Percentiles rank a stretch among this genome's conserved stretches.
Conservation (phyloP, 2,329 filamentous ascomycete species). For the Epichloe sylvatica region DNA sequence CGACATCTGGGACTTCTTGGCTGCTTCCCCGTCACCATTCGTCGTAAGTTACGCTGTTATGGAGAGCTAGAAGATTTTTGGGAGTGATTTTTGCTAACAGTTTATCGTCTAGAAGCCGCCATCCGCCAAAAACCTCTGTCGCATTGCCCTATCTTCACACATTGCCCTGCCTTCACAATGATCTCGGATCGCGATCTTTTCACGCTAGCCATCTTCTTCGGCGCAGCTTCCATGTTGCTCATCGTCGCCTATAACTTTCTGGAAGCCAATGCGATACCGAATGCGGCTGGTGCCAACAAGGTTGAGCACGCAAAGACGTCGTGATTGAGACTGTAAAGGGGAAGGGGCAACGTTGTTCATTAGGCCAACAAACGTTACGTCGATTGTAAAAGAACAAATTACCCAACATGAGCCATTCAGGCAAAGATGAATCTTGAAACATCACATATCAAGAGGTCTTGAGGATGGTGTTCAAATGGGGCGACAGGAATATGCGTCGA, state of each 20-base stretch:
- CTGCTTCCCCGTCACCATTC: neutral
- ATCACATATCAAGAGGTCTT: neutral
- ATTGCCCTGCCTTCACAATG: slow-evolving; percentile 44
- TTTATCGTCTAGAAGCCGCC: neutral
- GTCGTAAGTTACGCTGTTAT: neutral
- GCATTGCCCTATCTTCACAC: slow-evolving; percentile 22
- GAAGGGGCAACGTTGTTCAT: neutral
- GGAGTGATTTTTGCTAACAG: neutral
- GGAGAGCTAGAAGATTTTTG: too few relatives aligned
- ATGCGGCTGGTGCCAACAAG: slow-evolving; percentile 4
- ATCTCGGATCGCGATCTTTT: slow-evolving; percentile 91
- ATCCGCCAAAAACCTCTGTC: neutral
- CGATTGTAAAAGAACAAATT: neutral
- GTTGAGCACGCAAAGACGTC: slow-evolving; percentile 1
- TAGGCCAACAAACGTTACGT: neutral
- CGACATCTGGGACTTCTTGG: neutral
- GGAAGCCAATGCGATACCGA: slow-evolving; percentile 59
- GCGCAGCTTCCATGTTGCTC: slow-evolving; percentile 75
- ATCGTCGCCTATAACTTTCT: slow-evolving; percentile 95
- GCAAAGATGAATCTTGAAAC: neutral
- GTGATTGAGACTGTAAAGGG: neutral
- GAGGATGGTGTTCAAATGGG: too few relatives aligned
- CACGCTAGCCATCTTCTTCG: slow-evolving; percentile 82
- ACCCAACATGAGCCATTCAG: neutral
- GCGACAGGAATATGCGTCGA: neutral